Conservation (phyloP, 164 flowering plant genomes). For the Magnolia kwangsiensis region DNA sequence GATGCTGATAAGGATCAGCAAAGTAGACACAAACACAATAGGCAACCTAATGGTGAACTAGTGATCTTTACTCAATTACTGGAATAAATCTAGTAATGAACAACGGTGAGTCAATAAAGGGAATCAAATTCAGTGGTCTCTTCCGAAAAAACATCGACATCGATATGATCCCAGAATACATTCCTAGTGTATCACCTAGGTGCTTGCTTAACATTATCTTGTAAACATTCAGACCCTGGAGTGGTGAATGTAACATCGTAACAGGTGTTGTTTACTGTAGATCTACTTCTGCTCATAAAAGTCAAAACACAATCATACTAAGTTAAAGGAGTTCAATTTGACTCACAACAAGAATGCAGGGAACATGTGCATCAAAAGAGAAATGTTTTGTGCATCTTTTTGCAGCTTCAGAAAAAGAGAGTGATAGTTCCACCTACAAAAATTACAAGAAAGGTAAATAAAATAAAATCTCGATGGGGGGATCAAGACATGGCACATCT, state of each 20-base stretch:
- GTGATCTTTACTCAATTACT: background rate
- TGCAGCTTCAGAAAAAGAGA: conserved; percentile 85
- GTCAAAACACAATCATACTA: background rate
- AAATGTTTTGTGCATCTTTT: conserved; percentile 74
- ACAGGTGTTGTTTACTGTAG: background rate
- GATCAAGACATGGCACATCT: background rate
- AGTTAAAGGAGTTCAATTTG: background rate
- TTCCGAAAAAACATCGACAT: background rate
- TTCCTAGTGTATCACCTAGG: too few species aligned
- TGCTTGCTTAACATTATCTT: too few species aligned
- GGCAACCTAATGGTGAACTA: background rate
- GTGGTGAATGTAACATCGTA: too few species aligned
- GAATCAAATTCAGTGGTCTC: background rate
- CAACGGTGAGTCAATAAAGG: background rate
- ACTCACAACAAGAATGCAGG: conserved; percentile 85
- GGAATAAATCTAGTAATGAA: background rate
- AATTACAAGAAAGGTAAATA: conserved; percentile 12
- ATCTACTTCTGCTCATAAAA: background rate
- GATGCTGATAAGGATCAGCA: background rate
- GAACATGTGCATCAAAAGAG: conserved; percentile 64
- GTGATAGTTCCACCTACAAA: conserved; percentile 61
- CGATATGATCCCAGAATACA: too few species aligned
- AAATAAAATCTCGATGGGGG: background rate
- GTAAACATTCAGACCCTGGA: too few species aligned
- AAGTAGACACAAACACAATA: background rate